Evolutionary conservation across 2,329 filamentous ascomycete species (phyloP).

Genomic region (Stagonosporopsis chrysanthemi): DNA sequence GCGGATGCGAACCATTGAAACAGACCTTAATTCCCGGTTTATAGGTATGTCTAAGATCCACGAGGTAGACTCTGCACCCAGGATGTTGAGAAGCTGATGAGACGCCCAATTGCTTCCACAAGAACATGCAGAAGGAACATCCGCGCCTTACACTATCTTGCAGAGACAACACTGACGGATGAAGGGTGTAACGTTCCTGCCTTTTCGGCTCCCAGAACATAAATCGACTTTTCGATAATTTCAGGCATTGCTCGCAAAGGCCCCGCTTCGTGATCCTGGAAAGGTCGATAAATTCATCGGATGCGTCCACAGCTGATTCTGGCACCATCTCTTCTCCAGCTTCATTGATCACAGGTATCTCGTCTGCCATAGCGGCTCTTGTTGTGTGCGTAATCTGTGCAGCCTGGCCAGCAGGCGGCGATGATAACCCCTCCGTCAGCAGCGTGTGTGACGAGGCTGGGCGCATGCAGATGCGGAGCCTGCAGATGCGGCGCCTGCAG

Average conservation of each 20-base stretch:
- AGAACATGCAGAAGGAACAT: not conserved
- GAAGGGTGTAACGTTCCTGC: not conserved
- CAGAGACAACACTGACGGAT: not conserved
- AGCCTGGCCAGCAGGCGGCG: not conserved
- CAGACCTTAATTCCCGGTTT: no score
- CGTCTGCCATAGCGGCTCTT: not conserved
- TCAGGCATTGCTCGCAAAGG: not conserved
- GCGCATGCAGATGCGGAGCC: not conserved
- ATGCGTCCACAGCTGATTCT: not conserved
- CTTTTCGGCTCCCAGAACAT: not conserved
- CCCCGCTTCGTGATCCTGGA: not conserved
- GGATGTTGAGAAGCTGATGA: not conserved
- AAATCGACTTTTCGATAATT: not conserved
- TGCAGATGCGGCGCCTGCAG: no score
- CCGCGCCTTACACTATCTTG: not conserved
- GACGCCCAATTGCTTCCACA: not conserved
- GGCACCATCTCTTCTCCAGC: not conserved
- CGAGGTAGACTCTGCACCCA: not conserved
- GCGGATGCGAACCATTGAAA: no score
- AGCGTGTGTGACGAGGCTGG: not conserved
- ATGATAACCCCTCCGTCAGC: no score
- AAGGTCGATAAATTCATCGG: not conserved
- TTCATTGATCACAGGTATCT: not conserved
- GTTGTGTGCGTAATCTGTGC: not conserved
- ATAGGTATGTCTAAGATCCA: no score